phyloP scores from a whole-genome alignment of 208 protist genomes.

The Novymonas esmeraldas region DNA sequence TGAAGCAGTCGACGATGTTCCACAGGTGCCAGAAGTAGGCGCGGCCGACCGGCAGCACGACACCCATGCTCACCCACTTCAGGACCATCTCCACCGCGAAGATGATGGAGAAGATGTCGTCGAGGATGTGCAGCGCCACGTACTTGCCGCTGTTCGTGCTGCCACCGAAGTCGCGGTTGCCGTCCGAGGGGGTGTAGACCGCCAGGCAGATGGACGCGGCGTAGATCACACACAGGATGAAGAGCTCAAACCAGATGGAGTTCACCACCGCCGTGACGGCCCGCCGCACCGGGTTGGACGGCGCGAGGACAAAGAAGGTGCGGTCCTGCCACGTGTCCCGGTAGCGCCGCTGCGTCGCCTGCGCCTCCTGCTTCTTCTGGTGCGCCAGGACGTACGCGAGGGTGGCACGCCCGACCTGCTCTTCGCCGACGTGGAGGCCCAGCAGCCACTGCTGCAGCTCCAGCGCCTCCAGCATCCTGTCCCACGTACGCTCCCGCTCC shows the following conservation, averaged over 20 bases:
- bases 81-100: conserved; percentile 90
- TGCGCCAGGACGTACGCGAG: conserved; percentile 88
- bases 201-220: conserved; percentile 80
- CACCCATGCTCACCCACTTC: conserved; percentile 88
- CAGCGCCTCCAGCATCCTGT: conserved; percentile 70
- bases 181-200: conserved; percentile 56
- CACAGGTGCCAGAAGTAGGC: conserved; percentile 91
- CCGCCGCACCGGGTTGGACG: conserved; percentile 60
- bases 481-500: conserved; percentile 68
- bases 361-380: conserved; percentile 63
- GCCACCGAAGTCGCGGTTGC: conserved; percentile 66
- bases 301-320: conserved; percentile 67
- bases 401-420: conserved; percentile 88
- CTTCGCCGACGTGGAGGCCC: conserved; percentile 89
- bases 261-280: conserved; percentile 48
- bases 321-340: conserved; percentile 69
- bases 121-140: conserved; percentile 72
- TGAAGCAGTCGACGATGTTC: conserved; percentile 92
- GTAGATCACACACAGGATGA: conserved; percentile 74
- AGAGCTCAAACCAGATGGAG: conserved; percentile 65
- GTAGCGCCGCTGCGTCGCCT: conserved; percentile 37
- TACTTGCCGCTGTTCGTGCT: conserved; percentile 71
- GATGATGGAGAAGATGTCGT: conserved; percentile 85
- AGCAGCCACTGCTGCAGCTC: conserved; percentile 89
- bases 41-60: conserved; percentile 64